Conservation (phyloP, 495 filamentous ascomycete species). For the Jackrogersella multiformis region DNA sequence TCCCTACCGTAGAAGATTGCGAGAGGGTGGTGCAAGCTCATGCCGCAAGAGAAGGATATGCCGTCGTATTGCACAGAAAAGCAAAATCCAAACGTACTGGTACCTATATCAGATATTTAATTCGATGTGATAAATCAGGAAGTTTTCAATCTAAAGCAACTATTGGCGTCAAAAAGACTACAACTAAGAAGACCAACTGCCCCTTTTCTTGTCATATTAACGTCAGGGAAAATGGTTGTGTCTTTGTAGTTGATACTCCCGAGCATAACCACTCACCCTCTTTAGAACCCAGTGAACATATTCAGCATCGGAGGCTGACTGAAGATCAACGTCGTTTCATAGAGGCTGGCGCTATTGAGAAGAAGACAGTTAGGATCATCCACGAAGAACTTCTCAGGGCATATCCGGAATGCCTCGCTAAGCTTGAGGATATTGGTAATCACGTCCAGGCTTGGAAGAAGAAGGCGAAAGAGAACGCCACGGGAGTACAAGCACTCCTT, state of each 20-base stretch:
- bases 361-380: constrained; percentile 42
- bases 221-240: constrained; percentile 40
- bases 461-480: constrained; percentile 45
- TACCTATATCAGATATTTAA: constrained; percentile 44
- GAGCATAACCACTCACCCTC: constrained; percentile 46
- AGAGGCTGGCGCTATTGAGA: constrained; percentile 41
- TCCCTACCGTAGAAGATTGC: constrained; percentile 40
- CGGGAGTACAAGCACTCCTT: constrained; percentile 44
- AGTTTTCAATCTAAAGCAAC: constrained; percentile 43
- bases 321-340: constrained; percentile 44
- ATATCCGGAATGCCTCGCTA: constrained; percentile 38
- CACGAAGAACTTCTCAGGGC: constrained; percentile 39
- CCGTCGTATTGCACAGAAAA: constrained; percentile 42
- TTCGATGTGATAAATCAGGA: constrained; percentile 46
- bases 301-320: constrained; percentile 44
- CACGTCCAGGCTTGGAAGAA: constrained; percentile 45
- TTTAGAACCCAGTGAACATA: constrained; percentile 33
- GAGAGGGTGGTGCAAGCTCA: constrained; percentile 39
- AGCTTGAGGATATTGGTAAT: constrained; percentile 44
- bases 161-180: constrained; percentile 41
- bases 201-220: constrained; percentile 43
- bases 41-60: constrained; percentile 44
- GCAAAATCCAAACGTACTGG: constrained; percentile 43
- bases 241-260: constrained; percentile 37
- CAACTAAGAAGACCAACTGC: constrained; percentile 47